These are phyloP conservation scores for Arthrobotrys iridis DNA, from an alignment of 2,329 filamentous ascomycete species.

Conservation along the genomic window DNA sequence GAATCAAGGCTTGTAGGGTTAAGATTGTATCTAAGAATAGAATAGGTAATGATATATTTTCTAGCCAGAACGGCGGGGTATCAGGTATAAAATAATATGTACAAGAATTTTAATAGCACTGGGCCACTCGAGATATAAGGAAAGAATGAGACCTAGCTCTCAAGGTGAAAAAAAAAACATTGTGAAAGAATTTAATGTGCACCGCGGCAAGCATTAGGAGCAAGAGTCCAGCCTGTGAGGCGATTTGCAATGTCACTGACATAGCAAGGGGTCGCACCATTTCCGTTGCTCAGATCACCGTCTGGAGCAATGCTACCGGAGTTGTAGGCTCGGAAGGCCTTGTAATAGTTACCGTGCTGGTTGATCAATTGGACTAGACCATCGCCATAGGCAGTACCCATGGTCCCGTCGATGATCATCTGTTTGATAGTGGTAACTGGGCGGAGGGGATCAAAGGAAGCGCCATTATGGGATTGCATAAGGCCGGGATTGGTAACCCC, in stretches of 20 bases:
- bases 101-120: constrained; percentile 9
- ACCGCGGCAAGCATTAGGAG: constrained; percentile 23
- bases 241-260: constrained; percentile 63
- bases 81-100: background rate
- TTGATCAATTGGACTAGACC: constrained; percentile 58
- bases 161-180: background rate
- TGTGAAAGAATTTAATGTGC: constrained; percentile 4
- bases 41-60: background rate
- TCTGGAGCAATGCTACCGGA: constrained; percentile 61
- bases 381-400: constrained; percentile 57
- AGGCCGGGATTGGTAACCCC: constrained; percentile 61
- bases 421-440: constrained; percentile 57
- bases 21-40: background rate
- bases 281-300: constrained; percentile 60
- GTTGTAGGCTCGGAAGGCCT: constrained; percentile 63
- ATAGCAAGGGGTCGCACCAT: constrained; percentile 61
- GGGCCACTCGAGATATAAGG: background rate
- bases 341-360: constrained; percentile 60
- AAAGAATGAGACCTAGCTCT: constrained; percentile 7
- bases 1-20: too few species aligned
- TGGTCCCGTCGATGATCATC: constrained; percentile 59
- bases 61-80: constrained; percentile 4
- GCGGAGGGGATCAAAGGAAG: constrained; percentile 58
- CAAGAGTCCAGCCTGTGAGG: constrained; percentile 60
- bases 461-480: constrained; percentile 62